phyloP scores from a whole-genome alignment of 2,329 filamentous ascomycete genomes.

The Xylaria polymorpha region DNA sequence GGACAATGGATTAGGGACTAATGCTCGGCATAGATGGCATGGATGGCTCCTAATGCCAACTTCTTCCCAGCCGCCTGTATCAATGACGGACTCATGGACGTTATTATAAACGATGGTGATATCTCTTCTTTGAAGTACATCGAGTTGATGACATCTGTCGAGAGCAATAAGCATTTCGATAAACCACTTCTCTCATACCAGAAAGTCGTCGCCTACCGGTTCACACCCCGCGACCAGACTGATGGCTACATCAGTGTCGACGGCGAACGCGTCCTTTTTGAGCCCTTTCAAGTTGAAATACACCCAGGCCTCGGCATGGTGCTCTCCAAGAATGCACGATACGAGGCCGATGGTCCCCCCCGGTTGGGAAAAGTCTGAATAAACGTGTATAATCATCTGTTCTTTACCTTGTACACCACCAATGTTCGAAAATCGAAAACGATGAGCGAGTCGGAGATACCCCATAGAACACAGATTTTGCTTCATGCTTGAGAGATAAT shows the following conservation, averaged over 20 bases:
- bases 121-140: conserved; percentile 74
- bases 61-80: conserved; percentile 89
- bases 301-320: conserved; percentile 85
- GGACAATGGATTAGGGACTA: conserved; percentile 29
- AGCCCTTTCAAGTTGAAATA: conserved; percentile 90
- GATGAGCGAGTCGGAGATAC: conserved; percentile 35
- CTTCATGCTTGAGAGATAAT: conserved; percentile 4
- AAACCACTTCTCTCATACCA: conserved; percentile 80
- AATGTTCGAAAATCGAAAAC: conserved; percentile 9
- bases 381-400: conserved; percentile 17
- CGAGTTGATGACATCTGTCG: conserved; percentile 76
- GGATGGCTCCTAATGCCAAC: conserved; percentile 86
- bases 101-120: conserved; percentile 83
- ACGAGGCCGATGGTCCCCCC: conserved; percentile 72
- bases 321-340: conserved; percentile 79
- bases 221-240: conserved; percentile 77
- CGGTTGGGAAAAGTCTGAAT: conserved; percentile 58
- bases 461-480: conserved; percentile 30
- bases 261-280: conserved; percentile 87
- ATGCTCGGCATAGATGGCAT: conserved; percentile 74
- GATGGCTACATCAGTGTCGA: conserved; percentile 94
- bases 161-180: conserved; percentile 82
- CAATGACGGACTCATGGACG: conserved; percentile 85
- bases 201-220: conserved; percentile 88
- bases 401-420: conserved; percentile 20